Base-by-base conservation (phyloP, 139 green algal species). In the Diplosphaera chodatii region DNA sequence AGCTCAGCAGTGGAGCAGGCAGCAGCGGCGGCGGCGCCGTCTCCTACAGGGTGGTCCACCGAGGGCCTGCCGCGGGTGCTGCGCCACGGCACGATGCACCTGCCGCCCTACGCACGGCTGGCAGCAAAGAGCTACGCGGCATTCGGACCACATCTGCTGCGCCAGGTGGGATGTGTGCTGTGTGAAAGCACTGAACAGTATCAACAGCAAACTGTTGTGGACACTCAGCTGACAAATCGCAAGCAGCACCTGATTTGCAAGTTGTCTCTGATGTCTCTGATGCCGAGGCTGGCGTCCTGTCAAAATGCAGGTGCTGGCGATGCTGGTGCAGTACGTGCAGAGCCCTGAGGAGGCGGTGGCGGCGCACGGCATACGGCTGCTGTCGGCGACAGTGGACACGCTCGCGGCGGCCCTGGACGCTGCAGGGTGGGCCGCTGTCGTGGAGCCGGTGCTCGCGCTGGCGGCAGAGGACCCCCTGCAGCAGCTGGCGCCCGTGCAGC, bases 21-120 rank as follows among this genome's bases (percentile, higher is more conserved):
- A 64, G 16, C 55, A 64, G 22, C 21, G 32, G 32, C 55, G 32
- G 69, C 55, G 37, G 25, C 64, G 3, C 28, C 13, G 16, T 8
- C 64, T 31, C 63, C 74, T 67, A 31, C 70, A 32, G 74, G 74
- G 6, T 79, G 74, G 74, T 71, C 59, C 55, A 68, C 74, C 68
- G 74, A 79, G 40, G 74, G 74, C 6, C 16, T 79, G 63, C 4
- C 55, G 29, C 68, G 74, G 30, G 59, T 79, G 41, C 62, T 63
- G 30, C 63, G 74, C 6, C 68, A 79, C 30, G 74, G 37, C 5
- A 30, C 25, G 0, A 21, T 33, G 32, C 74, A 72, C 29, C 40
- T 79, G 40, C 68, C 73, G 0, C 16, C 32, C 3, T 29, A 70
- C 20, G 73, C 73, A 29, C 2, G 21, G 4, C 64, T 74, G 21